Conservation (phyloP, 2,329 filamentous ascomycete genomes). For the Elsinoe ampelina region DNA sequence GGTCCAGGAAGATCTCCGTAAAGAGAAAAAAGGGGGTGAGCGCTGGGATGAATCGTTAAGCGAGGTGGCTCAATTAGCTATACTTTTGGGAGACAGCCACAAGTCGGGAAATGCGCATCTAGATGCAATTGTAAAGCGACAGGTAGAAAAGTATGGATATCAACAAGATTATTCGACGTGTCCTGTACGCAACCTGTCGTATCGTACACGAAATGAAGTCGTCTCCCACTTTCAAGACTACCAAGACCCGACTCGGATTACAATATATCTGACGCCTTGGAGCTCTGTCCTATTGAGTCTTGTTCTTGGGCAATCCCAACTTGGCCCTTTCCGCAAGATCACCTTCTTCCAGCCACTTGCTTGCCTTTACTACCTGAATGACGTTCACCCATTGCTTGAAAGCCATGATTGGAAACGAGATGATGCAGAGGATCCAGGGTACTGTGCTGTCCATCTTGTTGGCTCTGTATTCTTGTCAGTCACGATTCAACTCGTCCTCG, state of each 20-base stretch:
- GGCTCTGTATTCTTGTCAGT: slow-evolving; percentile 38
- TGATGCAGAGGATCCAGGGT: slow-evolving; percentile 70
- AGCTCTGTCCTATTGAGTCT: slow-evolving; percentile 2
- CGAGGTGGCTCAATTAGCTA: neutral
- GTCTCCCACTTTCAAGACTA: neutral
- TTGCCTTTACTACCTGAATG: slow-evolving; percentile 87
- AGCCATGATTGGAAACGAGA: slow-evolving; percentile 80
- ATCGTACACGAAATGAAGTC: neutral
- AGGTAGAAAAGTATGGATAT: neutral
- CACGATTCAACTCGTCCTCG: neutral
- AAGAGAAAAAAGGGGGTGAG: neutral
- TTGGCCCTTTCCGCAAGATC: slow-evolving; percentile 57
- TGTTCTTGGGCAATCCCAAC: slow-evolving; percentile 22
- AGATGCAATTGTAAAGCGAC: neutral
- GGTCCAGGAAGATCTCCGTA: neutral
- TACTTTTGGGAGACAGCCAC: neutral
- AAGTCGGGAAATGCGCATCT: no score
- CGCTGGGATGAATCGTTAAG: neutral
- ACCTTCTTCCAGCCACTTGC: slow-evolving; percentile 86
- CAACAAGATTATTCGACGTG: neutral
- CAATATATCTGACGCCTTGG: neutral
- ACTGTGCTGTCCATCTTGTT: slow-evolving; percentile 63
- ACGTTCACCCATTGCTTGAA: slow-evolving; percentile 92
- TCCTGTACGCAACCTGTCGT: slow-evolving; percentile 8
- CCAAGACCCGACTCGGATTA: neutral